Evolutionary conservation across 805 yeast species (phyloP), one percentile per base, ranked within the genome.

Genomic region (Starmerella bombi): DNA sequence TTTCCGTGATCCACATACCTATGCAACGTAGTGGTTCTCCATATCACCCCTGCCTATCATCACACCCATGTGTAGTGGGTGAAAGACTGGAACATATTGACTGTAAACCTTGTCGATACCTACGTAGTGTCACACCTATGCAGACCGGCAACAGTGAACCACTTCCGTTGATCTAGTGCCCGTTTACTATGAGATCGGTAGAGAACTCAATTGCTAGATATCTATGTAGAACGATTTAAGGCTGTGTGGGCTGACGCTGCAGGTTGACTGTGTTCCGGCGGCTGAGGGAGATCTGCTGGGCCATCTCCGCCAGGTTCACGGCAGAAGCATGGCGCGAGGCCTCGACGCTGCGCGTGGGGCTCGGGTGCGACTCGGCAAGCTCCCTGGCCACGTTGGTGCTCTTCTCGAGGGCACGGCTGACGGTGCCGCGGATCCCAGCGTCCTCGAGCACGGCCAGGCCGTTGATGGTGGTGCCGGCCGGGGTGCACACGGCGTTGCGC

Each of bases 381-480:
- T 36, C 37, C 30, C 42, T 38, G 31, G 94, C 85, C 41, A 85
- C 80, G 44, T 70, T 70, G n/a, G 96, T 83, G 27, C 96, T 88
- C 58, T 84, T 93, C 59, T 82, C 84, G 20, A 91, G 80, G 30
- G 93, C 94, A 53, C 84, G 71, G 36, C 93, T 74, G 53, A 91
- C 80, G 19, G 84, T 88, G 34, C 83, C 72, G 63, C 94, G 78
- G 35, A 91, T 80, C 37, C 88, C 93, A 36, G 74, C 75, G 50
- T 84, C 94, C 65, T 91, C 98, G 79, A 91, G 75, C 49, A 77
- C 83, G 60, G 88, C 70, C 43, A 91, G 66, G 0, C 98, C 98
- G 8, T 94, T 94, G 58, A 91, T 91, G 3, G 98, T 91, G 37
- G 96, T 86, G 25, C 98, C 98, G 23, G 91, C 98, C 19, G 98